These are phyloP conservation scores for Euphorbia neoarborescens DNA, from an alignment of 441 rosid species.

Conservation along the genomic window DNA sequence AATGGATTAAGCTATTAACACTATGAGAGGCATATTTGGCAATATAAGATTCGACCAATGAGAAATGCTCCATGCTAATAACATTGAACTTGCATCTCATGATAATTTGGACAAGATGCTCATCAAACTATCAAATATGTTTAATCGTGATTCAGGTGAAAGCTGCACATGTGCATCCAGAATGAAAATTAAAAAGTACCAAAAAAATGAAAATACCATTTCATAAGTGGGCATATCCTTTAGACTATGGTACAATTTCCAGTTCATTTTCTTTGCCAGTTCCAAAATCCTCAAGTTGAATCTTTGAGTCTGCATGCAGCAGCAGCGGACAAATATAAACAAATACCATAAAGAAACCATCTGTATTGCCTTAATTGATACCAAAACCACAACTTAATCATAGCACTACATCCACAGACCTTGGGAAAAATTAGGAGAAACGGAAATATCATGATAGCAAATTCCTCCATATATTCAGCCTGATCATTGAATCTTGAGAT, in stretches of 20 bases:
- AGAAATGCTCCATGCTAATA: not conserved
- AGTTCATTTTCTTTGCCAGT: slow-evolving; percentile 50
- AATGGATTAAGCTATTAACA: slow-evolving; percentile 12
- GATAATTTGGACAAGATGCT: not conserved
- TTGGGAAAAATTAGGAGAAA: slow-evolving; percentile 63
- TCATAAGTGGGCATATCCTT: slow-evolving; percentile 32
- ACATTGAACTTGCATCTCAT: not conserved
- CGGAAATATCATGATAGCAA: slow-evolving; percentile 71
- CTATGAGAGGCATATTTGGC: not conserved
- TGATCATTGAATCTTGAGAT: slow-evolving; percentile 39
- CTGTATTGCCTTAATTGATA: not conserved
- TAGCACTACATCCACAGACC: slow-evolving; percentile 28
- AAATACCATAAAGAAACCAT: slow-evolving; percentile 2
- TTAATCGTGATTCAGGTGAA: not conserved
- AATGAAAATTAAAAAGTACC: not conserved
- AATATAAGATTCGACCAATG: not conserved
- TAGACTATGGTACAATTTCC: slow-evolving; percentile 61
- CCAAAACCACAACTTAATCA: slow-evolving; percentile 5
- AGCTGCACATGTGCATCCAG: not conserved
- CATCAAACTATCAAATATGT: not conserved
- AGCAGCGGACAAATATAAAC: slow-evolving; percentile 16
- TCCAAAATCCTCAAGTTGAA: slow-evolving; percentile 56
- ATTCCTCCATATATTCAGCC: slow-evolving; percentile 39
- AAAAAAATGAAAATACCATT: slow-evolving; percentile 37
- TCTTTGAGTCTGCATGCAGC: slow-evolving; percentile 51